These are phyloP conservation scores for Onygenales sp. DNA, from an alignment of 2,329 filamentous ascomycete genomes.

Conservation along the genomic window DNA sequence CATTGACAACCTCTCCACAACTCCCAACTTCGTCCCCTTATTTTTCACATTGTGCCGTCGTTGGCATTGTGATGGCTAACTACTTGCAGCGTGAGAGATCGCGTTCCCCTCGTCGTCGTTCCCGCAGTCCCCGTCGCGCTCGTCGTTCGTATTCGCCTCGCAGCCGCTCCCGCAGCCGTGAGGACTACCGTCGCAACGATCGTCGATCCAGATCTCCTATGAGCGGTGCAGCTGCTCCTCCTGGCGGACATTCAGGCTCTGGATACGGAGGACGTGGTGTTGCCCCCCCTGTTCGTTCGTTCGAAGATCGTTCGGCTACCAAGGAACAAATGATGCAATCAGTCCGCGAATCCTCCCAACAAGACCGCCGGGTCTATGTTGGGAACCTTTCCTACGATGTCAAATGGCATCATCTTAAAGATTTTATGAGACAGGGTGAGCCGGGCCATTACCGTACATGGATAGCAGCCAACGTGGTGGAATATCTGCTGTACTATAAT, in stretches of 20 bases:
- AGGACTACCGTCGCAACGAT: conserved; percentile 65
- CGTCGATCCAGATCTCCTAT: conserved; percentile 80
- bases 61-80: conserved; percentile 28
- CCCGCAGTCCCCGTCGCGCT: conserved; percentile 68
- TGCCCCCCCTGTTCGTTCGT: conserved; percentile 59
- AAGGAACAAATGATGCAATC: conserved; percentile 96
- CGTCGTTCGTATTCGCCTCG: conserved; percentile 72
- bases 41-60: conserved; percentile 2
- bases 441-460: conserved; percentile 15
- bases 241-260: conserved; percentile 61
- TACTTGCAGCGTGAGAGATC: conserved; percentile 64
- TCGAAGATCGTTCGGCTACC: conserved; percentile 71
- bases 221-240: conserved; percentile 58
- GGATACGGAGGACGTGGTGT: conserved; percentile 50
- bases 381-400: conserved; percentile 99
- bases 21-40: too few species aligned
- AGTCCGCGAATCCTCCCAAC: conserved; percentile 88
- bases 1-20: too few species aligned
- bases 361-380: conserved; percentile 98
- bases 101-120: conserved; percentile 57
- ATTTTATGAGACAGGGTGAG: conserved; percentile 99
- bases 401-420: conserved; percentile 99
- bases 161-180: conserved; percentile 68
- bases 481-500: conserved; percentile 10
- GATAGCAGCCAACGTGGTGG: conserved; percentile 1